A percentile compares a stretch with the other conserved stretches of the same genome.
Evolutionary conservation across 2,329 filamentous ascomycete species (phyloP).

Genomic region (Ilyonectria destructans): DNA sequence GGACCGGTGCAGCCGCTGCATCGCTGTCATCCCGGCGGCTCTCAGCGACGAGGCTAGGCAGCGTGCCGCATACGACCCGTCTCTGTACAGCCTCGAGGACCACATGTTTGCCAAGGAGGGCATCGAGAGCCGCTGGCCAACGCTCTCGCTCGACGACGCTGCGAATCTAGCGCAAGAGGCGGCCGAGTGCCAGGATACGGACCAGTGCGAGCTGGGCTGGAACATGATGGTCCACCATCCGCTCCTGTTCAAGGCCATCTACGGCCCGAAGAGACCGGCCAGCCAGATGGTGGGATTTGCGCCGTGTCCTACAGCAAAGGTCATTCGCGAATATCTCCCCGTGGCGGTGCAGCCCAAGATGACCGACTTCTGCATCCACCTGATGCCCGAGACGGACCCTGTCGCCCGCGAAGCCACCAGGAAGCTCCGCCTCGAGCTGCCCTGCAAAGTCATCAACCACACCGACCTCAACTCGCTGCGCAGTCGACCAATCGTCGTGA

Average conservation of each 20-base stretch:
- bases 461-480: slow-evolving; percentile 9
- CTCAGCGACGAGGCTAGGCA: background rate
- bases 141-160: background rate
- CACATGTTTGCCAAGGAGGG: background rate
- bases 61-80: background rate
- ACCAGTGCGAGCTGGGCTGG: background rate
- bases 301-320: slow-evolving; percentile 12
- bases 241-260: background rate
- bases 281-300: slow-evolving; percentile 9
- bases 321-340: slow-evolving; percentile 11
- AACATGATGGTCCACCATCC: slow-evolving; percentile 1
- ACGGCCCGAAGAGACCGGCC: background rate
- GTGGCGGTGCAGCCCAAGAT: background rate
- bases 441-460: slow-evolving; percentile 17
- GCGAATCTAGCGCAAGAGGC: background rate
- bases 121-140: background rate
- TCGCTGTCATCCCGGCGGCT: background rate
- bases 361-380: slow-evolving; percentile 8
- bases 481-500: slow-evolving; percentile 6
- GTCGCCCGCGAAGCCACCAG: background rate
- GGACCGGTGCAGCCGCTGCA: background rate
- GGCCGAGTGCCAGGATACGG: background rate
- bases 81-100: background rate
- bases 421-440: background rate
- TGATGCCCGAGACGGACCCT: background rate